phyloP scores from a whole-genome alignment of 2,329 filamentous ascomycete genomes.

The Aspergillus alliaceus region DNA sequence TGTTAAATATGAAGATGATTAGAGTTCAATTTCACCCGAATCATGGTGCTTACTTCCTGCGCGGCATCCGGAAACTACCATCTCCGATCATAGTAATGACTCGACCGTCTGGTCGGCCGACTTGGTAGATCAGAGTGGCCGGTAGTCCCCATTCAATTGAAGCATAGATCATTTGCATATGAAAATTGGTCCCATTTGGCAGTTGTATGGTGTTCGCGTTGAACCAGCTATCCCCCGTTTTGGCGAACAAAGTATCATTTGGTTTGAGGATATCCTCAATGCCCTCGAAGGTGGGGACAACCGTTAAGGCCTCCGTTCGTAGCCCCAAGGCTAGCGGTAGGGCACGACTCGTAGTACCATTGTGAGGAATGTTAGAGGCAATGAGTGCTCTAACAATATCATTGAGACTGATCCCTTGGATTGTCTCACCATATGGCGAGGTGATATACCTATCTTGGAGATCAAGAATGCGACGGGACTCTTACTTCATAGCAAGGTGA shows the following conservation, averaged over 20 bases:
- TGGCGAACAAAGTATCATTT: conserved; percentile 4
- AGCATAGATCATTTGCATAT: conserved; percentile 10
- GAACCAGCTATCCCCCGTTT: conserved; percentile 13
- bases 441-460: background rate
- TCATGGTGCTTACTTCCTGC: conserved; percentile 14
- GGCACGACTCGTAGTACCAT: background rate
- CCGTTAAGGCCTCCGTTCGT: background rate
- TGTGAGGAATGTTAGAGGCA: background rate
- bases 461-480: conserved; percentile 1
- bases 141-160: conserved; percentile 16
- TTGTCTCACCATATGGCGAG: background rate
- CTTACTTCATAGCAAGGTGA: background rate
- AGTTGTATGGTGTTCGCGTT: conserved; percentile 2
- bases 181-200: background rate
- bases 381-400: background rate
- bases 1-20: conserved; percentile 10
- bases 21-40: conserved; percentile 1
- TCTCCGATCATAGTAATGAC: conserved; percentile 13
- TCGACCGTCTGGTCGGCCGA: conserved; percentile 3
- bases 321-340: background rate
- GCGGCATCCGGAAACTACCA: conserved; percentile 16
- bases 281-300: background rate
- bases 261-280: conserved; percentile 2
- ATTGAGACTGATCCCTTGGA: background rate
- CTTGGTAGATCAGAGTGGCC: background rate